Evolutionary conservation across 1,284 basidiomycete species (phyloP), one percentile per base, ranked within the genome.

Genomic region (Neotropicomus parvogracilis): DNA sequence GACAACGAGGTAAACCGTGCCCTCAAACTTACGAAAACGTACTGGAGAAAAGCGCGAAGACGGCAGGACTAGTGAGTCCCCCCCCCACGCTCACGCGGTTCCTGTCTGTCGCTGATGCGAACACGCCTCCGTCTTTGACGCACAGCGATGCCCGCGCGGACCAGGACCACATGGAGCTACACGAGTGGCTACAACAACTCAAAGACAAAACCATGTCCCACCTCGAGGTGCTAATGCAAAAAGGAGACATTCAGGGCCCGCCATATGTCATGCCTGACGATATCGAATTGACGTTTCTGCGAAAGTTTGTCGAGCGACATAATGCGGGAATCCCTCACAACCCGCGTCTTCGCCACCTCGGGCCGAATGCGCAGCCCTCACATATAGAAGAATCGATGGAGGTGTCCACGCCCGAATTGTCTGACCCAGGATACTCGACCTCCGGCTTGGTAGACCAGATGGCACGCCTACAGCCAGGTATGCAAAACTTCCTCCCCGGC

Each of bases 131-230:
- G 27, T 33, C 29, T n/a, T 44, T 48, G 28, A 36, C 39, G 7
- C 7, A 45, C 45, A 65, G 64, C 69, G 85, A 88, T 59, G 78
- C 83, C 42, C 79, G 83, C 44, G 86, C 85, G 1, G 85, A 88
- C 71, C 86, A 88, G 64, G 86, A 88, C 62, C 85, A 88, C 59
- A 88, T 88, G 86, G 85, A 88, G 62, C 69, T 88, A 20, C 86
- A 88, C 58, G 85, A 88, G 63, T 88, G 85, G 85, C 70, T 88
- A 1, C 85, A 88, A 60, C 85, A 88, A 65, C 72, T 88, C 55
- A 88, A 88, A 65, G 85, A 88, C 68, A 88, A 88, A 67, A 86
- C 83, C 44, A 88, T 88, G 86, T 85, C 84, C 38, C 85, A 88
- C 65, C 74, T 88, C 38, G 85, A 88, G 62, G 72, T 88, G 2